Conservation (phyloP, 345 rosid genomes). For the Syzygium aromaticum region DNA sequence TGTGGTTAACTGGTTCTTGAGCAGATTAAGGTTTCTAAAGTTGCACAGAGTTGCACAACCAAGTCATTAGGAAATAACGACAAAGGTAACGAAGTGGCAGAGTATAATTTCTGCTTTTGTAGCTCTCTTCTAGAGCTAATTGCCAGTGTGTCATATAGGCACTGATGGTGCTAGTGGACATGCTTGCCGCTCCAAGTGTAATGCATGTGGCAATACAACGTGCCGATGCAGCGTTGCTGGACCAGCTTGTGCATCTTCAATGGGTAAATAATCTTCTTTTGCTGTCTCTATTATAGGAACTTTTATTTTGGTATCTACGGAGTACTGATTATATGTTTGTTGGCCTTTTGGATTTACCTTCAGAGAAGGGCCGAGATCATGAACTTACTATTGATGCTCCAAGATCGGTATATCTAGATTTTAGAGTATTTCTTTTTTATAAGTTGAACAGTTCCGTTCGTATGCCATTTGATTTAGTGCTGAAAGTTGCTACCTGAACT, state of each 20-base stretch:
- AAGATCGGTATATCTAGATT: conserved; percentile 26
- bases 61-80: conserved; percentile 12
- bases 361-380: conserved; percentile 14
- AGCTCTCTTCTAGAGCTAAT: conserved; percentile 16
- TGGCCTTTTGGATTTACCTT: conserved; percentile 23
- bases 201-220: conserved; percentile 19
- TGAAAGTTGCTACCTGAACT: background rate
- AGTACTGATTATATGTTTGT: background rate
- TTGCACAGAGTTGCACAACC: conserved; percentile 10
- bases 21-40: conserved; percentile 32
- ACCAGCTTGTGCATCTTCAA: background rate
- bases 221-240: conserved; percentile 26
- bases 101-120: conserved; percentile 25
- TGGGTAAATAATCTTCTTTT: background rate
- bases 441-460: background rate
- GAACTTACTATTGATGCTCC: conserved; percentile 23
- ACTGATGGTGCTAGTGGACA: conserved; percentile 12
- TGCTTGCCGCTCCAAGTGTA: conserved; percentile 30
- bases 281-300: background rate
- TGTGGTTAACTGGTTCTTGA: background rate
- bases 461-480: background rate
- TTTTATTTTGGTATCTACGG: background rate
- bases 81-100: conserved; percentile 53
- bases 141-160: conserved; percentile 19
- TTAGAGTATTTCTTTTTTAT: background rate